Evolutionary conservation across 2,329 filamentous ascomycete genomes (phyloP).

Genomic region (Xylariaceae sp.): DNA sequence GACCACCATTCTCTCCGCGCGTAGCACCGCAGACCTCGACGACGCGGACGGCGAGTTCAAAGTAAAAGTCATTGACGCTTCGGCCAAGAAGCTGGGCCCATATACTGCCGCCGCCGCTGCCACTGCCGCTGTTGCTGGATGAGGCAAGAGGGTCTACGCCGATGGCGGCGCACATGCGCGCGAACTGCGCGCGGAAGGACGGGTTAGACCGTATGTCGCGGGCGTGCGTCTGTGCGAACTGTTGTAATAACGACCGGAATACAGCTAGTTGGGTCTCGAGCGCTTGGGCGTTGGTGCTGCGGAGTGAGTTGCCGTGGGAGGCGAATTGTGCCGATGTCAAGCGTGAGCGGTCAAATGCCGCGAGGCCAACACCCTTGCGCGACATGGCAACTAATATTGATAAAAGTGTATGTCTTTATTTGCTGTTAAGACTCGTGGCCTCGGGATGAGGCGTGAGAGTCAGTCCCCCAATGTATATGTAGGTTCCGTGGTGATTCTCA

Average conservation of each 20-base stretch:
- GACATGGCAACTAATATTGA: slow-evolving; percentile 56
- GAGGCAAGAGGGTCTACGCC: slow-evolving; percentile 93
- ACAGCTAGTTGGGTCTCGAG: slow-evolving; percentile 93
- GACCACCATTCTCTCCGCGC: slow-evolving; percentile 86
- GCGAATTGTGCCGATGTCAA: slow-evolving; percentile 90
- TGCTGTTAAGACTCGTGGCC: not conserved
- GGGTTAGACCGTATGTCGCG: slow-evolving; percentile 97
- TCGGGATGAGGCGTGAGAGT: not conserved
- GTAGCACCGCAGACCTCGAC: slow-evolving; percentile 92
- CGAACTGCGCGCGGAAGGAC: slow-evolving; percentile 93
- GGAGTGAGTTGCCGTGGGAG: slow-evolving; percentile 86
- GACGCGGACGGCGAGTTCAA: slow-evolving; percentile 93
- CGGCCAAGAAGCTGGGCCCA: slow-evolving; percentile 93
- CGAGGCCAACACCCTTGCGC: slow-evolving; percentile 86
- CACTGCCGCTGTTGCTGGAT: slow-evolving; percentile 50
- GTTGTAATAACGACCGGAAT: slow-evolving; percentile 93
- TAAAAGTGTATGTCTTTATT: not conserved
- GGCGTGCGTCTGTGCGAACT: slow-evolving; percentile 93
- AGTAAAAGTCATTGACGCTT: slow-evolving; percentile 97
- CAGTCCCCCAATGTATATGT: not conserved
- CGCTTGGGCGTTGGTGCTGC: slow-evolving; percentile 81
- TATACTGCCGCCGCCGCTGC: slow-evolving; percentile 67
- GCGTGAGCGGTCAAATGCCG: slow-evolving; percentile 84
- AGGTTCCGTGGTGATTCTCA: not conserved
- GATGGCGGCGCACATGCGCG: slow-evolving; percentile 97